Base-by-base conservation (phyloP, 1,284 basidiomycete species). In the Neonothopanus nambi region DNA sequence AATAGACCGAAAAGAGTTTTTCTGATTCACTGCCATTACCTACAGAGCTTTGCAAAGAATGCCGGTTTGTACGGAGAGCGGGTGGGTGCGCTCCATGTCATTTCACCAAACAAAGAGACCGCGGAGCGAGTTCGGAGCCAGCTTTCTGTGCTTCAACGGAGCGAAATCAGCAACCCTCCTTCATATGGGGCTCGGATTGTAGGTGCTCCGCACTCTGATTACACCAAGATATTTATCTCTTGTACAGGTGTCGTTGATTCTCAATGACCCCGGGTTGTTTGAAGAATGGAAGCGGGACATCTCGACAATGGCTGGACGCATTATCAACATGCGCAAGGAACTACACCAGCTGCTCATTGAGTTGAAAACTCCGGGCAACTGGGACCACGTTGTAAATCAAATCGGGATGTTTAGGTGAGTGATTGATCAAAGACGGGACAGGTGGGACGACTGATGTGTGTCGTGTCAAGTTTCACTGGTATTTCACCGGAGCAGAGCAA, bases 91-190 rank as follows among this genome's bases (percentile, higher is more conserved):
- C 74, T 97, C 63, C 91, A 94, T 69, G 68, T 95, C 48, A 80
- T 95, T 35, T 74, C 82, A 3, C 67, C 76, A 39, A 74, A 73
- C 60, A 72, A 73, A 65, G 87, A 91, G 43, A 80, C 86, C 15
- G 87, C 86, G n/a, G 77, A 78, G 41, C 78, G 89, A 28, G 80
- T 93, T 54, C 83, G 81, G 73, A 91, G 88, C 65, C 95, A 98
- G 73, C 72, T 98, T 52, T 89, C 89, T 20, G 87, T 95, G 60
- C 74, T 97, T 55, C 87, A 92, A 70, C 82, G 95, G 55, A 89
- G 89, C 63, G 95, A 97, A 74, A 96, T 97, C 67, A 94, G 91
- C 61, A 96, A 95, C 68, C 93, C 94, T 43, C 94, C 95, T 2
- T 83, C 89, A 17, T 87, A 93, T 65, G 95, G 95, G 45, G 95